Conservation (phyloP, 1,139 yeast species). For the Wickerhamomyces sp. region DNA sequence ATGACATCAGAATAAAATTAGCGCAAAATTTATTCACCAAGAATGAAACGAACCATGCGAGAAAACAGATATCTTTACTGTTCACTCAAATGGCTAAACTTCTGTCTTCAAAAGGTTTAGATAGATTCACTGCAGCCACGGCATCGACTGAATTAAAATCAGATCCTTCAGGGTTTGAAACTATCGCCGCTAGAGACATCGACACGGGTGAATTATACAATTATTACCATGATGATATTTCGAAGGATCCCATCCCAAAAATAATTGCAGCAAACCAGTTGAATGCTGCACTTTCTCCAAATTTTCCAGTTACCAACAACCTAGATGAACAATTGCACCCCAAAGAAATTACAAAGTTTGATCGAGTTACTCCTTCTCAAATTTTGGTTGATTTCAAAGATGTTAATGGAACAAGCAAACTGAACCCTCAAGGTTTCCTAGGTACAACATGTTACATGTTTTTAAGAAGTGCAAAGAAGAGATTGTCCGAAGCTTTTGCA, state of each 20-base stretch:
- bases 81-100: constrained; percentile 67
- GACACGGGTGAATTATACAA: constrained; percentile 59
- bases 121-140: constrained; percentile 21
- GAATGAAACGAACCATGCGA: constrained; percentile 51
- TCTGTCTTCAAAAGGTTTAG: constrained; percentile 40
- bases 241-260: constrained; percentile 41
- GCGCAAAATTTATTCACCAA: constrained; percentile 53
- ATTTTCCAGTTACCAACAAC: constrained; percentile 53
- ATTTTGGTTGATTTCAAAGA: constrained; percentile 77
- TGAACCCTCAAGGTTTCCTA: constrained; percentile 63
- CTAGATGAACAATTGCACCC: constrained; percentile 36
- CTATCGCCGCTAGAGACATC: constrained; percentile 61
- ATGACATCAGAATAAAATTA: constrained; percentile 59
- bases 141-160: constrained; percentile 29
- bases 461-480: constrained; percentile 57
- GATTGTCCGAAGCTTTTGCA: constrained; percentile 79
- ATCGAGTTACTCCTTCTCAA: constrained; percentile 62
- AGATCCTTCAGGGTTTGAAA: constrained; percentile 75
- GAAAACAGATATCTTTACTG: constrained; percentile 55
- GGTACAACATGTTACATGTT: constrained; percentile 74
- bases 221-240: constrained; percentile 28
- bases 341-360: constrained; percentile 41
- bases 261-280: constrained; percentile 64
- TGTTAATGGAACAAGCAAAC: constrained; percentile 56
- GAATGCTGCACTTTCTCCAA: constrained; percentile 67